These are phyloP conservation scores for Striga asiatica DNA, from an alignment of 257 asterid genomes.

Conservation along the genomic window DNA sequence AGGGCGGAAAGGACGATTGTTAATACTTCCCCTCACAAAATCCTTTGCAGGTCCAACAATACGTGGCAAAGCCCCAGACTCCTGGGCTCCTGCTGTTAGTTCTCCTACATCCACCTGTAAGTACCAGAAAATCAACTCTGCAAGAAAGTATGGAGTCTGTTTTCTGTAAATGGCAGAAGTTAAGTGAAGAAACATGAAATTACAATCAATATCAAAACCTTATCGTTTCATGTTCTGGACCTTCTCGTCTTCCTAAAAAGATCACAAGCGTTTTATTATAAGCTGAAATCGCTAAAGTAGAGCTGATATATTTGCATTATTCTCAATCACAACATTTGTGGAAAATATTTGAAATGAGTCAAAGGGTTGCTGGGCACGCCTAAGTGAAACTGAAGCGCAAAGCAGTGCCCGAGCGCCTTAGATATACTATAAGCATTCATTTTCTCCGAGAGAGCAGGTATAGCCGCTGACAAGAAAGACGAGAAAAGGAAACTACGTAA, in stretches of 20 bases:
- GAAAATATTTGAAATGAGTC: too few relatives aligned
- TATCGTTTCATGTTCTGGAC: background rate
- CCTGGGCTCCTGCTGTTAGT: constrained; percentile 54
- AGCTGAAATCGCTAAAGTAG: background rate
- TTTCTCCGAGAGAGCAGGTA: too few relatives aligned
- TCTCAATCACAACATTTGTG: constrained; percentile 4
- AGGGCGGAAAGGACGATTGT: constrained; percentile 82
- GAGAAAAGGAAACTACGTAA: too few relatives aligned
- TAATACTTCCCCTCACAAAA: constrained; percentile 84
- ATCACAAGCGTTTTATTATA: background rate
- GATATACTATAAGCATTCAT: too few relatives aligned
- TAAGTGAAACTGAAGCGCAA: too few relatives aligned
- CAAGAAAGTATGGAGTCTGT: background rate
- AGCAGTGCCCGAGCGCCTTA: too few relatives aligned
- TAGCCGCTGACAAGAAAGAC: too few relatives aligned
- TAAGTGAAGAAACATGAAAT: constrained; percentile 7
- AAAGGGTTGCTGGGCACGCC: too few relatives aligned
- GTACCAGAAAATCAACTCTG: constrained; percentile 20
- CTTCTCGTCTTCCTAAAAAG: background rate
- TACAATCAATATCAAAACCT: background rate
- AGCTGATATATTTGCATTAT: constrained; percentile 5
- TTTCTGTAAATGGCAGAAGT: constrained; percentile 8
- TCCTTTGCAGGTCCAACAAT: constrained; percentile 85
- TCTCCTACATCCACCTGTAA: constrained; percentile 70
- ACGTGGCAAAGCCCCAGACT: constrained; percentile 80